Evolutionary conservation across 2,329 filamentous ascomycete genomes (phyloP).

Genomic region (Cytospora mali): DNA sequence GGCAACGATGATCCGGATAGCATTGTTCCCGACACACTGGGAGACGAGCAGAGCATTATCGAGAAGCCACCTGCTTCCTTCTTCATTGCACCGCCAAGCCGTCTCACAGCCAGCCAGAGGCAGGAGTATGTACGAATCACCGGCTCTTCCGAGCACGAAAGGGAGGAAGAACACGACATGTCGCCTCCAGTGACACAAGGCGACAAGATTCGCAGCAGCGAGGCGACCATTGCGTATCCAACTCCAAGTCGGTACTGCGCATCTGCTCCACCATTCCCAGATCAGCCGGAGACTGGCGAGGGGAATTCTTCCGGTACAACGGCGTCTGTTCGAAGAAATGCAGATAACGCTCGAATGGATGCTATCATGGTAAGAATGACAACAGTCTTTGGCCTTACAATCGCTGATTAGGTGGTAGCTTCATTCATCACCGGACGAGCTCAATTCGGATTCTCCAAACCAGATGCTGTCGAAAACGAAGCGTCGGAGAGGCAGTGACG

Average conservation of each 20-base stretch:
- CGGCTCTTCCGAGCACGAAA: conserved; percentile 29
- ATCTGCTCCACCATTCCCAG: conserved; percentile 26
- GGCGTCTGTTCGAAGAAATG: conserved; percentile 6
- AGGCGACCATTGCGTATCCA: conserved; percentile 40
- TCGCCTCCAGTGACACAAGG: conserved; percentile 25
- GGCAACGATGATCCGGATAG: conserved; percentile 18
- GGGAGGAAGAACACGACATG: conserved; percentile 18
- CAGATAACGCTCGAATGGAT: background rate
- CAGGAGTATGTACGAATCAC: conserved; percentile 39
- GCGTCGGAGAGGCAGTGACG: conserved; percentile 17
- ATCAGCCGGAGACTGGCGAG: background rate
- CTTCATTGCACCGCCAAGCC: conserved; percentile 38
- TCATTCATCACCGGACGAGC: conserved; percentile 24
- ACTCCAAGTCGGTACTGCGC: conserved; percentile 39
- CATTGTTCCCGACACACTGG: conserved; percentile 20
- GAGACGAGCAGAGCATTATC: background rate
- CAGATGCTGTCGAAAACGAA: conserved; percentile 15
- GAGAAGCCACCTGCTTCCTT: conserved; percentile 32
- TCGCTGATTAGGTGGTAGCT: conserved; percentile 16
- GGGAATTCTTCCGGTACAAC: background rate
- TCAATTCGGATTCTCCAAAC: conserved; percentile 6
- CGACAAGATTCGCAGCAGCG: conserved; percentile 36
- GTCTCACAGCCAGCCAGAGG: conserved; percentile 43
- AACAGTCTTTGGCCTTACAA: background rate
- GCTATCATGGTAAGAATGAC: background rate